Evolutionary conservation across 2,329 filamentous ascomycete species (phyloP), one percentile per base, ranked within the genome.

Genomic region (Trichoderma sp.): DNA sequence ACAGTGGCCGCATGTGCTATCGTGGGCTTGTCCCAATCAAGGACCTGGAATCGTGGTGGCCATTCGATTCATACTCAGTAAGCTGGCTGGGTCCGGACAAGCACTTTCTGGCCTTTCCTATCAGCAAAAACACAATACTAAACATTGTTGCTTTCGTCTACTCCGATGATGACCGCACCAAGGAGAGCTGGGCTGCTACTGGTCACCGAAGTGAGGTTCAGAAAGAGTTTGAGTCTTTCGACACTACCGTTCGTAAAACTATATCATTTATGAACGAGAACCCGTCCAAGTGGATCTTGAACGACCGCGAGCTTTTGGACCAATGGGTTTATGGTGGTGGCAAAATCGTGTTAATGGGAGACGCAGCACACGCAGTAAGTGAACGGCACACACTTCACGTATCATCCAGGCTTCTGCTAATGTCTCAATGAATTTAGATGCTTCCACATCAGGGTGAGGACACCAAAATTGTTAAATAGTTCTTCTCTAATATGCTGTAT

Each of bases 341-440:
- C 50, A 64, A 64, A 27, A 64, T 64, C 8, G 61, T 56, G 12
- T 8, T 64, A 8, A 70, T 83, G 6, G 83, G 82, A 29, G 83
- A 85, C 70, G 81, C 82, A 1, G 83, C 82, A 2, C 82, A 84
- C 72, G 81, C 82, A 0, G 61, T 64, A 56, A 42, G 61, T 82
- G 81, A 67, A 79, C 81, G 0, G 81, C 81, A 0, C 76, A 76
- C 10, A n/a, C 8, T 1, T 1, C 25, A 8, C n/a, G n/a, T 12
- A 9, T 45, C 5, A 53, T 34, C 27, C 9, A 17, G 8, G 7
- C 50, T 22, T n/a, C 35, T 48, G 8, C 37, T 64, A 39, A 39
- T 3, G 9, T 19, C 2, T 29, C 5, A 15, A 35, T 25, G 4
- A 19, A 10, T 45, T 10, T 56, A 64, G 61, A 64, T 64, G 61